Conservation (phyloP, 345 rosid species). For the Eucalyptus sp. region DNA sequence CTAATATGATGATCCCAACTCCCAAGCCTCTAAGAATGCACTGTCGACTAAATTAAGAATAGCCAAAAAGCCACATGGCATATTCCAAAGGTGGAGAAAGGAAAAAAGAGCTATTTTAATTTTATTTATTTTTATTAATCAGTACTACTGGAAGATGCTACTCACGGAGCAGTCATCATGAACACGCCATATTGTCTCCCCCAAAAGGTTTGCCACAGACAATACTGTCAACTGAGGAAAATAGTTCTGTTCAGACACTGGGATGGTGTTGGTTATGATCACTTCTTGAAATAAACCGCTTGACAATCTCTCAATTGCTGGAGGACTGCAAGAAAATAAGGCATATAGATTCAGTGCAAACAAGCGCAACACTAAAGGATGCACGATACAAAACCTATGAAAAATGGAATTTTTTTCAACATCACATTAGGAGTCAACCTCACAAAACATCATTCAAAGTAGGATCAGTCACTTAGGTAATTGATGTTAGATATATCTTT, state of each 20-base stretch:
- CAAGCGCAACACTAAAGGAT: neutral
- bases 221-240: conserved; percentile 87
- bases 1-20: neutral
- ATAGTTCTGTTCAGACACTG: conserved; percentile 72
- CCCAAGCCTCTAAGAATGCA: neutral
- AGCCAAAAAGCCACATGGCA: neutral
- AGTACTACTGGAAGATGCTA: conserved; percentile 17
- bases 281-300: conserved; percentile 95
- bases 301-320: conserved; percentile 88
- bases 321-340: conserved; percentile 48
- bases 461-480: neutral
- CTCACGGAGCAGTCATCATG: conserved; percentile 95
- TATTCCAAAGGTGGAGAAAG: neutral
- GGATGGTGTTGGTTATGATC: conserved; percentile 91
- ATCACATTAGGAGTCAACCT: neutral
- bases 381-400: neutral
- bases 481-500: neutral
- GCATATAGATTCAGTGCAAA: neutral
- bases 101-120: neutral
- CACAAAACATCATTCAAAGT: neutral
- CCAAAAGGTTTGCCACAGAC: conserved; percentile 93
- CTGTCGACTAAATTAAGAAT: neutral
- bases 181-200: conserved; percentile 96
- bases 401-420: neutral
- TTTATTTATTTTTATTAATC: neutral